Percentiles rank a stretch among this genome's conserved stretches.
phyloP scores from a whole-genome alignment of 371 early-diverging fungal species.

The Lichtheimia ramosa region DNA sequence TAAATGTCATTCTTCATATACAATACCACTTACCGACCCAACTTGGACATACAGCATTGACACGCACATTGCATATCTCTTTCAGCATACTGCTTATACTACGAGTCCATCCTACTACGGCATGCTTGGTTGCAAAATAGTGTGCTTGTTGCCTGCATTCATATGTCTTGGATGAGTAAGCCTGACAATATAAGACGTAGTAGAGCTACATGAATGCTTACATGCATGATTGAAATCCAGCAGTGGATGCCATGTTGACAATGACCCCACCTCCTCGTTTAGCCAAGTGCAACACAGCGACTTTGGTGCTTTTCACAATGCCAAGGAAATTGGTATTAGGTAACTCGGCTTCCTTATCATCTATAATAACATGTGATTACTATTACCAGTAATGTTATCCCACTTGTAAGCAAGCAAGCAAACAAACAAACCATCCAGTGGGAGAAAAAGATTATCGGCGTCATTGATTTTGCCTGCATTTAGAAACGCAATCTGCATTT shows the following conservation, averaged over 20 bases:
- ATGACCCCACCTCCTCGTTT: conserved; percentile 49
- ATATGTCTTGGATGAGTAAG: background rate
- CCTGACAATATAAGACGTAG: too few species aligned
- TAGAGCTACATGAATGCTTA: background rate
- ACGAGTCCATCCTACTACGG: conserved; percentile 24
- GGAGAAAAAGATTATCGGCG: conserved; percentile 1
- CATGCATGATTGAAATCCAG: conserved; percentile 3
- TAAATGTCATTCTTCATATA: background rate
- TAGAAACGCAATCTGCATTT: conserved; percentile 9
- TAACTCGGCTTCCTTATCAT: conserved; percentile 5
- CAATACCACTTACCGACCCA: background rate
- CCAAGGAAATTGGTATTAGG: conserved; percentile 4
- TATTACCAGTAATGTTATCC: background rate
- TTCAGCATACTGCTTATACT: conserved; percentile 8
- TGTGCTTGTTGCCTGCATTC: background rate
- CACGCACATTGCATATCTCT: conserved; percentile 20
- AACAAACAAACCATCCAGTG: conserved; percentile 11
- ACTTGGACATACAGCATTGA: conserved; percentile 14
- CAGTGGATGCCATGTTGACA: conserved; percentile 38
- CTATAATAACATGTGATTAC: background rate
- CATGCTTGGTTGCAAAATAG: conserved; percentile 16
- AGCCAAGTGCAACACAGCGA: conserved; percentile 36
- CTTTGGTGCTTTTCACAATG: conserved; percentile 26
- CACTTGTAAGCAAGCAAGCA: too few species aligned
- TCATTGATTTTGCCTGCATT: conserved; percentile 7